Conservation (phyloP, 371 early-diverging fungal genomes). For the Mortierella sp. region DNA sequence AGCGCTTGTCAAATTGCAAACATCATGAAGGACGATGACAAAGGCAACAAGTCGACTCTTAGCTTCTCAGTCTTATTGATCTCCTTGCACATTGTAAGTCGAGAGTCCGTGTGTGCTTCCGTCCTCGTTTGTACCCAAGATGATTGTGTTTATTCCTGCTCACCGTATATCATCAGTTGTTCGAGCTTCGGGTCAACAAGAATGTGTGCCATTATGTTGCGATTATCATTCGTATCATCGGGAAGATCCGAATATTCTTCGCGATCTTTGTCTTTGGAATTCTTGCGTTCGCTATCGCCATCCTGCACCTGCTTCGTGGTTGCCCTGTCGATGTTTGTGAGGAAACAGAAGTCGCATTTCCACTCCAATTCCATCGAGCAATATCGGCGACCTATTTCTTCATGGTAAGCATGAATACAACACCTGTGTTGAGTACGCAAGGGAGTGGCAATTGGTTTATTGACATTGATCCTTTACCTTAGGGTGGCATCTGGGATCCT, state of each 20-base stretch:
- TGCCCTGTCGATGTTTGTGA: background rate
- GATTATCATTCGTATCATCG: slow-evolving; percentile 7
- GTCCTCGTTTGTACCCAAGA: background rate
- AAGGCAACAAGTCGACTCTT: background rate
- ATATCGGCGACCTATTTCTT: slow-evolving; percentile 21
- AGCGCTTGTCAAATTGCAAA: slow-evolving; percentile 5
- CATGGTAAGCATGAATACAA: slow-evolving; percentile 4
- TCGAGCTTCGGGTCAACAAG: slow-evolving; percentile 20
- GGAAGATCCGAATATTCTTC: slow-evolving; percentile 25
- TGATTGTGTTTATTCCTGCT: background rate
- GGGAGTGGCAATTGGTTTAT: background rate
- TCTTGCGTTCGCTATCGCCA: slow-evolving; percentile 7
- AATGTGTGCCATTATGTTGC: slow-evolving; percentile 15
- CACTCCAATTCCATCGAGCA: background rate
- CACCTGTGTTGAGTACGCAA: background rate
- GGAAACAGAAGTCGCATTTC: background rate
- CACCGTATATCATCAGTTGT: slow-evolving; percentile 5
- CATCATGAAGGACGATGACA: background rate
- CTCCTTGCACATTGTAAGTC: slow-evolving; percentile 27
- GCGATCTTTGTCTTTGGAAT: slow-evolving; percentile 11
- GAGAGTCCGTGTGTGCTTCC: background rate
- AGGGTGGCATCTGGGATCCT: slow-evolving; percentile 19
- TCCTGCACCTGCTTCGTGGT: background rate
- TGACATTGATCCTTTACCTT: background rate
- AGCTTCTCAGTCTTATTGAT: slow-evolving; percentile 23